Conservation (phyloP, 2,329 filamentous ascomycete species). For the Hypocrella siamensis region DNA sequence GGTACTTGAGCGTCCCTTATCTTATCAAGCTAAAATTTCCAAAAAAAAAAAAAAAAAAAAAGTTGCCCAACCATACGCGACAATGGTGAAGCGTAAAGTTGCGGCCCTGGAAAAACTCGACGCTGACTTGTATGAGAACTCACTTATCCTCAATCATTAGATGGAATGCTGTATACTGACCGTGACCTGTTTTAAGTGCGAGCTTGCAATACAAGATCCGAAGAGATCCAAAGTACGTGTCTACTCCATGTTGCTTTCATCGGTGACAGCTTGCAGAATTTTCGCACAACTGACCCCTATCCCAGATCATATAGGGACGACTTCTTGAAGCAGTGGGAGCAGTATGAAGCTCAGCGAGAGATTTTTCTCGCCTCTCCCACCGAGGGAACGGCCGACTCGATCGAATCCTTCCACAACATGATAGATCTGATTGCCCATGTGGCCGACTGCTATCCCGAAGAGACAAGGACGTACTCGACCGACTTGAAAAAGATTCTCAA, state of each 20-base stretch:
- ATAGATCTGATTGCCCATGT: constrained; percentile 91
- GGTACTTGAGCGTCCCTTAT: too few relatives aligned
- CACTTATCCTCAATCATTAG: too few relatives aligned
- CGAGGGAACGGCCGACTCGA: constrained; percentile 59
- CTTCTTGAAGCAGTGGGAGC: constrained; percentile 73
- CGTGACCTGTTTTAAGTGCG: constrained; percentile 34
- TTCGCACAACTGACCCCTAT: constrained; percentile 4
- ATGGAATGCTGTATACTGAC: not conserved
- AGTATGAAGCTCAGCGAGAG: constrained; percentile 82
- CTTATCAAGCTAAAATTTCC: too few relatives aligned
- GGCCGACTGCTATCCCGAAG: constrained; percentile 78
- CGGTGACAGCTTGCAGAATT: constrained; percentile 3
- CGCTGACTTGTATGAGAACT: constrained; percentile 52
- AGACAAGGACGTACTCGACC: constrained; percentile 61
- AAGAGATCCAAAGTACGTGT: constrained; percentile 60
- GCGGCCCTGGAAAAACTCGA: constrained; percentile 91
- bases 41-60: too few relatives aligned
- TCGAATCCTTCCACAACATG: constrained; percentile 76
- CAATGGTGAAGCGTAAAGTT: constrained; percentile 76
- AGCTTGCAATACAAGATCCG: constrained; percentile 87
- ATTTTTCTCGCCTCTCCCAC: constrained; percentile 78
- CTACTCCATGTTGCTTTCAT: too few relatives aligned
- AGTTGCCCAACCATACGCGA: too few relatives aligned
- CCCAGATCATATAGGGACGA: constrained; percentile 74
- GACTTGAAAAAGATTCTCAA: constrained; percentile 71